Conservation (phyloP, 495 filamentous ascomycete genomes). For the Neurospora hispaniola region DNA sequence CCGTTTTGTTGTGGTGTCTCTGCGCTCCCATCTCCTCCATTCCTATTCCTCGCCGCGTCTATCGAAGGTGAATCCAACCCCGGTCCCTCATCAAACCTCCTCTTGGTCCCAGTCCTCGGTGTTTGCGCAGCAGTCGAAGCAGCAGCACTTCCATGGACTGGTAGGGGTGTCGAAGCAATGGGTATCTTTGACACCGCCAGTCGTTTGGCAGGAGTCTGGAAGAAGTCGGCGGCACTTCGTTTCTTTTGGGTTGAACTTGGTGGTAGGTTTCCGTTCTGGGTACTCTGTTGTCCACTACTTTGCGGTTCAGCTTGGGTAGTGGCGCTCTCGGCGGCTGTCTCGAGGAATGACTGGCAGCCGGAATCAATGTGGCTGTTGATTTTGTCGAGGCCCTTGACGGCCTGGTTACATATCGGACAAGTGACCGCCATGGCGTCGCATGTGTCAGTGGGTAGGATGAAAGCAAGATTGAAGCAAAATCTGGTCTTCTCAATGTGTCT, state of each 20-base stretch:
- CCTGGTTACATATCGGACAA: slow-evolving; percentile 78
- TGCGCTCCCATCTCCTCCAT: not conserved
- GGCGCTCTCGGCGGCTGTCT: slow-evolving; percentile 12
- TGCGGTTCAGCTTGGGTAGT: slow-evolving; percentile 11
- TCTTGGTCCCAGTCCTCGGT: slow-evolving; percentile 17
- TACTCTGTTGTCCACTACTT: slow-evolving; percentile 36
- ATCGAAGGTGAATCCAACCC: slow-evolving; percentile 16
- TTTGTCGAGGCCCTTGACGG: slow-evolving; percentile 52
- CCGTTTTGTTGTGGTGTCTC: slow-evolving; percentile 7
- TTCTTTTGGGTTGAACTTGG: slow-evolving; percentile 38
- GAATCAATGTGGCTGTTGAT: slow-evolving; percentile 94
- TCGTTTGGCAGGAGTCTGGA: slow-evolving; percentile 56
- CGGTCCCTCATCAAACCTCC: slow-evolving; percentile 36
- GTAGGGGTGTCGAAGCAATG: slow-evolving; percentile 13
- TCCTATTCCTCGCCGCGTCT: slow-evolving; percentile 13
- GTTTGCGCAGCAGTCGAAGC: slow-evolving; percentile 7
- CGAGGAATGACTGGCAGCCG: slow-evolving; percentile 52
- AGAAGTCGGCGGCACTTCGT: slow-evolving; percentile 57
- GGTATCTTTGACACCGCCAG: slow-evolving; percentile 21
- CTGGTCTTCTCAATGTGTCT: not conserved
- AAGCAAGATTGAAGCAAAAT: not conserved
- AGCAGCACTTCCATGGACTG: slow-evolving; percentile 14
- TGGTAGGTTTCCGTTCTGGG: slow-evolving; percentile 7
- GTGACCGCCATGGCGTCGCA: slow-evolving; percentile 37
- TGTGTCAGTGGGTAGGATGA: not conserved